A percentile compares a stretch with the other conserved stretches of the same genome.
These are phyloP conservation scores for Yamadazyma sp. DNA, from an alignment of 805 yeast species.

Conservation along the genomic window DNA sequence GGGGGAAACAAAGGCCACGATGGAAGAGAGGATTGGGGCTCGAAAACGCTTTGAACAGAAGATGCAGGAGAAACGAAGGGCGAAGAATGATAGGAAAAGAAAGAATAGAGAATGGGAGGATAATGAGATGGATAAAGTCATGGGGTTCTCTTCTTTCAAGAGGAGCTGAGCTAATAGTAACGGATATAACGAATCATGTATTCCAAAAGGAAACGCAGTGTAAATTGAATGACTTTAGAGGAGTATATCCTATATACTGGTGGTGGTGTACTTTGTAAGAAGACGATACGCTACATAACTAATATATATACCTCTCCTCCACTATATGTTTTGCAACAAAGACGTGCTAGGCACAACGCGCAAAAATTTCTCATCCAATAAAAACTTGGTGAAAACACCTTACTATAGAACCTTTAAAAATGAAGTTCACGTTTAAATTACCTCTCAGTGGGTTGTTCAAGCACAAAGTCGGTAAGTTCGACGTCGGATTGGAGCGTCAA, in stretches of 20 bases:
- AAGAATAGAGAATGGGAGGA: conserved; percentile 20
- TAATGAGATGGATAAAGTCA: conserved; percentile 29
- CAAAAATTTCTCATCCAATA: conserved; percentile 14
- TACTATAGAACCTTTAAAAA: conserved; percentile 13
- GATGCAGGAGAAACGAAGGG: conserved; percentile 26
- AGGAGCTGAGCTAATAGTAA: neutral
- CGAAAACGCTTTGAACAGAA: conserved; percentile 40
- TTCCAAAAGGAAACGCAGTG: too few species aligned
- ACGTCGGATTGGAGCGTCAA: conserved; percentile 55
- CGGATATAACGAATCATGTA: too few species aligned
- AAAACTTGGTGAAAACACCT: conserved; percentile 13
- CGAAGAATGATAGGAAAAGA: conserved; percentile 14
- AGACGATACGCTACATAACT: too few species aligned
- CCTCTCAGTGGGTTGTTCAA: conserved; percentile 41
- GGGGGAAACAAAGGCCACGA: conserved; percentile 29
- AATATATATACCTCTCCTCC: too few species aligned
- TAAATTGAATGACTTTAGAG: too few species aligned
- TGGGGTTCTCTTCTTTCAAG: conserved; percentile 61
- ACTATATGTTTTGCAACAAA: too few species aligned
- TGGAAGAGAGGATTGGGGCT: conserved; percentile 40
- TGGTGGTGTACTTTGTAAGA: too few species aligned
- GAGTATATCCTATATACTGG: too few species aligned
- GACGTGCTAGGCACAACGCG: conserved; percentile 10
- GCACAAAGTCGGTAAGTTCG: conserved; percentile 40
- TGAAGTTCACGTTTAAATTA: conserved; percentile 44